Evolutionary conservation across 306 rosid genomes (phyloP).

Genomic region (Medicago lupulina): DNA sequence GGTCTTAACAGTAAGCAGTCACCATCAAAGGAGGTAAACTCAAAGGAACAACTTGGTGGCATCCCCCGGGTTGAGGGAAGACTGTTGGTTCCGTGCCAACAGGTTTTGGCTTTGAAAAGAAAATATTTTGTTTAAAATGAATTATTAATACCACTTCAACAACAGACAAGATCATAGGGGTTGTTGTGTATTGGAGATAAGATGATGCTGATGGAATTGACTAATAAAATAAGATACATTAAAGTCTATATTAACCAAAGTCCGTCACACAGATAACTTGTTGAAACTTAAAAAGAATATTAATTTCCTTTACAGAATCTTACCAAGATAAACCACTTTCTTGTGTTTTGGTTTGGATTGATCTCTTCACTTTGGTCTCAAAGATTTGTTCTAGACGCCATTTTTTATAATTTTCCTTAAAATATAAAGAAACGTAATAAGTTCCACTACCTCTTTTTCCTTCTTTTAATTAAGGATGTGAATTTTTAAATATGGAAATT

Average conservation of each 20-base stretch:
- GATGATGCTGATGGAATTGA: conserved; percentile 58
- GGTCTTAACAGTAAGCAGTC: conserved; percentile 1
- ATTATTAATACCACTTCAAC: conserved; percentile 45
- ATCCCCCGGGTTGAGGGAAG: conserved; percentile 41
- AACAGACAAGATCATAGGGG: conserved; percentile 52
- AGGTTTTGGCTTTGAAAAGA: conserved; percentile 40
- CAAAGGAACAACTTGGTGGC: conserved; percentile 27
- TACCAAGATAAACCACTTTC: conserved; percentile 45
- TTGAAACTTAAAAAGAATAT: conserved; percentile 32
- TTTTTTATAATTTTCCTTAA: not conserved
- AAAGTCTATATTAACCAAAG: conserved; percentile 13
- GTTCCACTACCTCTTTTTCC: not conserved
- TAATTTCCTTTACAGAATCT: conserved; percentile 29
- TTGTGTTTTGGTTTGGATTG: conserved; percentile 41
- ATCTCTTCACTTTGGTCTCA: conserved; percentile 22
- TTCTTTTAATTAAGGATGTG: conserved; percentile 8
- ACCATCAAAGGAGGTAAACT: conserved; percentile 17
- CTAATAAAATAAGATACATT: conserved; percentile 24
- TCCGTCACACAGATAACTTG: conserved; percentile 11
- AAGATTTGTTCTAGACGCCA: conserved; percentile 20
- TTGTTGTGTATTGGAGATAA: conserved; percentile 50
- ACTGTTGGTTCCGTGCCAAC: conserved; percentile 58
- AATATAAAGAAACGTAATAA: not conserved
- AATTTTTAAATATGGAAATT: conserved; percentile 12
- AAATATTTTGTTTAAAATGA: conserved; percentile 24